Evolutionary conservation across 2,329 filamentous ascomycete genomes (phyloP).

Genomic region (Aaosphaeria pasadenensis): DNA sequence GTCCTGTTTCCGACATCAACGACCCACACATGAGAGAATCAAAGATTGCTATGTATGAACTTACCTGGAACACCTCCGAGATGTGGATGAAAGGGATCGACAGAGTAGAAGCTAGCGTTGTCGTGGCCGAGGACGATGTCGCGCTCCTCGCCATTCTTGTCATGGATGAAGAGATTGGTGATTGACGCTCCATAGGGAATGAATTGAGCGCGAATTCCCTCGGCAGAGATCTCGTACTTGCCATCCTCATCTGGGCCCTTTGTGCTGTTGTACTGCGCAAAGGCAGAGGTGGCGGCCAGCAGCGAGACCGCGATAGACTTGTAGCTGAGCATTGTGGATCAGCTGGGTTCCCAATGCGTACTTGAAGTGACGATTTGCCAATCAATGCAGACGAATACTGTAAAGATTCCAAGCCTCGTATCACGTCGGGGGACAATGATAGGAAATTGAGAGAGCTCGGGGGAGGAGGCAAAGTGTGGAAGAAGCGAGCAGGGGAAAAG

Average conservation of each 20-base stretch:
- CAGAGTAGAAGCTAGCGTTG: constrained; percentile 67
- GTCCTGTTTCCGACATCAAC: constrained; percentile 28
- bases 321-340: constrained; percentile 11
- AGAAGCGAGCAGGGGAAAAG: too few species aligned
- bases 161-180: constrained; percentile 67
- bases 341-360: constrained; percentile 1
- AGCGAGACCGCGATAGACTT: constrained; percentile 17
- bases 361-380: too few species aligned
- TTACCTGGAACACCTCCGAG: constrained; percentile 67
- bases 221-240: constrained; percentile 70
- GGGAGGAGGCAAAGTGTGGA: too few species aligned
- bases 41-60: constrained; percentile 1
- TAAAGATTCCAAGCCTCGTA: too few species aligned
- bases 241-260: constrained; percentile 39
- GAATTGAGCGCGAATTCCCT: constrained; percentile 66
- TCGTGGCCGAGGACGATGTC: constrained; percentile 74
- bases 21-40: background rate
- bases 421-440: too few species aligned
- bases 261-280: constrained; percentile 20
- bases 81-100: constrained; percentile 66
- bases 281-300: constrained; percentile 21
- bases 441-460: too few species aligned
- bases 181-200: constrained; percentile 73
- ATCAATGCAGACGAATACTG: constrained; percentile 6
- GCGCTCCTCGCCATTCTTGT: constrained; percentile 64